These are phyloP conservation scores for Collybia sordida DNA, from an alignment of 768 basidiomycete species.

Conservation along the genomic window DNA sequence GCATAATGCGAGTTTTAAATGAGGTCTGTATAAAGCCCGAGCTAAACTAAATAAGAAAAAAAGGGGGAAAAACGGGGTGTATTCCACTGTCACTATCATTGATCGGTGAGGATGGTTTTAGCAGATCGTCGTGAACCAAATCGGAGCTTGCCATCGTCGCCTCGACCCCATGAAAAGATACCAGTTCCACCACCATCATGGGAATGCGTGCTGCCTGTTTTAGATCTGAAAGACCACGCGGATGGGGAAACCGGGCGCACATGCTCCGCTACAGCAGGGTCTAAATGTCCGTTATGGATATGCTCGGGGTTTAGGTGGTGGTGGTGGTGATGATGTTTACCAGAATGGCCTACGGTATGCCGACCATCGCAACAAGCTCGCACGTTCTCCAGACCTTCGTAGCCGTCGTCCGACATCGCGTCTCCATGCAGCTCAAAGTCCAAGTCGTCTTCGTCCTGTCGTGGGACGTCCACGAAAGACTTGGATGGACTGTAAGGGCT, in stretches of 20 bases:
- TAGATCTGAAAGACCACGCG: slow-evolving; percentile 84
- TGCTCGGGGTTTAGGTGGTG: slow-evolving; percentile 42
- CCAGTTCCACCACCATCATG: slow-evolving; percentile 58
- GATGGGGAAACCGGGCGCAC: slow-evolving; percentile 69
- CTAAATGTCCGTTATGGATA: slow-evolving; percentile 45
- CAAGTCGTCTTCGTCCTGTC: slow-evolving; percentile 58
- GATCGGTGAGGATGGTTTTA: slow-evolving; percentile 38
- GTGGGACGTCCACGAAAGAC: slow-evolving; percentile 58
- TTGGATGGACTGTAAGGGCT: slow-evolving; percentile 75
- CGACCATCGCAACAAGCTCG: slow-evolving; percentile 87
- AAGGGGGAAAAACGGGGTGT: slow-evolving; percentile 7
- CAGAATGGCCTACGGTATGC: slow-evolving; percentile 76
- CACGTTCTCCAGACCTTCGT: slow-evolving; percentile 93
- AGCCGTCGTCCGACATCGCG: slow-evolving; percentile 71
- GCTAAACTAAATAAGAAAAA: slow-evolving; percentile 17
- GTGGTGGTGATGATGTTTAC: slow-evolving; percentile 56
- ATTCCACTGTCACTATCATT: slow-evolving; percentile 10
- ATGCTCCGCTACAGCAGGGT: slow-evolving; percentile 41
- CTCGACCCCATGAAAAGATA: slow-evolving; percentile 67
- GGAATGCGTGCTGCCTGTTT: slow-evolving; percentile 71
- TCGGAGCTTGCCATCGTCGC: slow-evolving; percentile 64
- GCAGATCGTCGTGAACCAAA: slow-evolving; percentile 70
- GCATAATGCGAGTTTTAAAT: slow-evolving; percentile 17
- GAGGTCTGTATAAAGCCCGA: slow-evolving; percentile 16
- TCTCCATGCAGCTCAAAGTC: slow-evolving; percentile 86